phyloP scores from a whole-genome alignment of 202 grass and related monocot species.

The Eragrostis tef region DNA sequence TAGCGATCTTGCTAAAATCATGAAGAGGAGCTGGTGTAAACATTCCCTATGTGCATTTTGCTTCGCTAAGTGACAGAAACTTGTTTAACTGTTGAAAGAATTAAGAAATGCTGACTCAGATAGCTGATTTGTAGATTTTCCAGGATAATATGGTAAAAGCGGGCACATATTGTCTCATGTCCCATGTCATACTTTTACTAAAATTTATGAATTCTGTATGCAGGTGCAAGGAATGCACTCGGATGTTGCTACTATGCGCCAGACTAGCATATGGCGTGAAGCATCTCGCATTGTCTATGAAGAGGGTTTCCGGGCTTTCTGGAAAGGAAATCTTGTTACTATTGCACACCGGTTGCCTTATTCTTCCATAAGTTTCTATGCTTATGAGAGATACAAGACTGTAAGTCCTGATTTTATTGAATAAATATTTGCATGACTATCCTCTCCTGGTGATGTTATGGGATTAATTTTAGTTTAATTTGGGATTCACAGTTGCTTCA shows the following conservation, averaged over 20 bases:
- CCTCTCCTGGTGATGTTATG: not conserved
- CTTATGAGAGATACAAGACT: constrained; percentile 84
- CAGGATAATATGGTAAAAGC: not conserved
- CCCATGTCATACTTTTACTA: not conserved
- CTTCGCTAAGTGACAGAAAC: constrained; percentile 3
- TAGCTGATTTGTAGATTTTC: constrained; percentile 20
- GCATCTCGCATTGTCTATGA: constrained; percentile 81
- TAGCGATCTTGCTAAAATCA: not conserved
- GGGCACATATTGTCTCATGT: not conserved
- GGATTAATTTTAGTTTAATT: constrained; percentile 41
- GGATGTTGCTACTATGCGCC: constrained; percentile 69
- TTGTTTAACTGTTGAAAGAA: constrained; percentile 24
- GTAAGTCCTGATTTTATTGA: constrained; percentile 45
- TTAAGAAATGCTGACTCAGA: constrained; percentile 8
- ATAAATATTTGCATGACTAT: constrained; percentile 19
- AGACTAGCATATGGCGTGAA: constrained; percentile 76
- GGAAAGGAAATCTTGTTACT: constrained; percentile 98
- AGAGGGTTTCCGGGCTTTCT: constrained; percentile 89
- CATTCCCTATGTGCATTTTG: not conserved
- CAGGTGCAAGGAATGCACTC: constrained; percentile 97
- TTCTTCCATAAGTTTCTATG: constrained; percentile 88
- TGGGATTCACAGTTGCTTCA: constrained; percentile 62
- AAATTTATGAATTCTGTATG: constrained; percentile 9
- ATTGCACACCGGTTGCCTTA: constrained; percentile 93
- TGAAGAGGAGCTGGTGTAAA: constrained; percentile 15